phyloP scores from a whole-genome alignment of 169 alveolate species.

The Eimeria sp. region DNA sequence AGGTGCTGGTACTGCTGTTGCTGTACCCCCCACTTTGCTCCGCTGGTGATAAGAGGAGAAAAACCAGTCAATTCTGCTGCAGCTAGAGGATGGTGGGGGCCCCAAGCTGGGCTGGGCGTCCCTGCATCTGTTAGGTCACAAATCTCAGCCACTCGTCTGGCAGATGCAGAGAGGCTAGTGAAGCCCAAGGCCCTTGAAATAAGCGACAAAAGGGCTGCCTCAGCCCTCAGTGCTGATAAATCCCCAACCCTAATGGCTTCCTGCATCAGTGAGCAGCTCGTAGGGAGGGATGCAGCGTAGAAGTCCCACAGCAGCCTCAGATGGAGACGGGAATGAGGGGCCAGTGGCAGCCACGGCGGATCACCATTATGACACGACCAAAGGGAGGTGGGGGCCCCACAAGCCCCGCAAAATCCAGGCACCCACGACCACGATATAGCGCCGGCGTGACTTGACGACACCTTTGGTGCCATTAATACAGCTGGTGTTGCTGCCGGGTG shows the following conservation, averaged over 20 bases:
- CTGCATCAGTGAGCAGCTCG: constrained; percentile 49
- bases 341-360: constrained; percentile 58
- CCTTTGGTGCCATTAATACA: neutral
- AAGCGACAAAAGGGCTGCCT: constrained; percentile 64
- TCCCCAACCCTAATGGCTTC: constrained; percentile 21
- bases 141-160: constrained; percentile 37
- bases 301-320: constrained; percentile 68
- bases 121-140: constrained; percentile 44
- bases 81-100: constrained; percentile 26
- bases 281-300: constrained; percentile 55
- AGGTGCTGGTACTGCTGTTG: neutral
- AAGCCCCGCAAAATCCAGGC: constrained; percentile 34
- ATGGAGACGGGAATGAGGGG: constrained; percentile 13
- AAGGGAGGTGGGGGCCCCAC: constrained; percentile 27
- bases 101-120: constrained; percentile 50
- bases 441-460: neutral
- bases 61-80: neutral
- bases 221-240: constrained; percentile 38
- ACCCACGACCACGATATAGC: constrained; percentile 19
- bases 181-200: constrained; percentile 33
- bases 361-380: constrained; percentile 17
- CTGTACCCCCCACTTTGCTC: neutral
- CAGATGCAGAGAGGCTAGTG: constrained; percentile 12
- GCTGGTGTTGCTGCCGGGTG: neutral
- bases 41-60: neutral